phyloP scores from a whole-genome alignment of 805 yeast genomes.

The Teunomyces kruisii region DNA sequence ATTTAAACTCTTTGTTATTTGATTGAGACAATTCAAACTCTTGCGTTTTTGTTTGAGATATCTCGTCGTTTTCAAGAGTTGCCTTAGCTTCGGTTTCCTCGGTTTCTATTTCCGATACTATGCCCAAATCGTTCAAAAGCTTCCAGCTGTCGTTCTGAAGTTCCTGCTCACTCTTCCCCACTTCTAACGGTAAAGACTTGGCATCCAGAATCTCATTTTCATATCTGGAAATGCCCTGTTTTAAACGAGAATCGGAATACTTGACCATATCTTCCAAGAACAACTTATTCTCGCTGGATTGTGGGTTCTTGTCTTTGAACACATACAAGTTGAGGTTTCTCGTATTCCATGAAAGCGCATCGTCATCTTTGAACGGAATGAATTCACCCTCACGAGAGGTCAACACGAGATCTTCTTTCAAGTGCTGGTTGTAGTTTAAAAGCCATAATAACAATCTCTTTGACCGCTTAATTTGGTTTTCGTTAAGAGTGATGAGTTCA shows the following conservation, averaged over 20 bases:
- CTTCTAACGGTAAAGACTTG: slow-evolving; percentile 12
- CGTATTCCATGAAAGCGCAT: slow-evolving; percentile 32
- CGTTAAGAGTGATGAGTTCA: slow-evolving; percentile 28
- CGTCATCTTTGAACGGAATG: slow-evolving; percentile 32
- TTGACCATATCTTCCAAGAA: slow-evolving; percentile 10
- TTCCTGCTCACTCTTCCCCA: slow-evolving; percentile 4
- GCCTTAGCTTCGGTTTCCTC: not conserved
- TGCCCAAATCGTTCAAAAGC: slow-evolving; percentile 18
- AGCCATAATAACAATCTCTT: slow-evolving; percentile 41
- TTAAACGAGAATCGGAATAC: slow-evolving; percentile 16
- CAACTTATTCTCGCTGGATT: not conserved
- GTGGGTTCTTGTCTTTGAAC: not conserved
- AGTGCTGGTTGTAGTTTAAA: slow-evolving; percentile 32
- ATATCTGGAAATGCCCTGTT: slow-evolving; percentile 9
- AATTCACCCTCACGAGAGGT: slow-evolving; percentile 8
- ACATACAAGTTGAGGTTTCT: slow-evolving; percentile 13
- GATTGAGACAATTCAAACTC: too few relatives aligned
- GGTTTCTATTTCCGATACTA: slow-evolving; percentile 6
- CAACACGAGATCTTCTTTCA: slow-evolving; percentile 16
- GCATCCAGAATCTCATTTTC: slow-evolving; percentile 15
- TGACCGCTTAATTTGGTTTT: slow-evolving; percentile 30
- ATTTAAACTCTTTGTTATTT: not conserved
- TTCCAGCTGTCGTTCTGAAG: slow-evolving; percentile 15
- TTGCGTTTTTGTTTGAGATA: not conserved
- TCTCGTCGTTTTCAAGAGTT: slow-evolving; percentile 1